Base-by-base conservation (phyloP, 2,329 filamentous ascomycete species). In the Fusarium hostae region DNA sequence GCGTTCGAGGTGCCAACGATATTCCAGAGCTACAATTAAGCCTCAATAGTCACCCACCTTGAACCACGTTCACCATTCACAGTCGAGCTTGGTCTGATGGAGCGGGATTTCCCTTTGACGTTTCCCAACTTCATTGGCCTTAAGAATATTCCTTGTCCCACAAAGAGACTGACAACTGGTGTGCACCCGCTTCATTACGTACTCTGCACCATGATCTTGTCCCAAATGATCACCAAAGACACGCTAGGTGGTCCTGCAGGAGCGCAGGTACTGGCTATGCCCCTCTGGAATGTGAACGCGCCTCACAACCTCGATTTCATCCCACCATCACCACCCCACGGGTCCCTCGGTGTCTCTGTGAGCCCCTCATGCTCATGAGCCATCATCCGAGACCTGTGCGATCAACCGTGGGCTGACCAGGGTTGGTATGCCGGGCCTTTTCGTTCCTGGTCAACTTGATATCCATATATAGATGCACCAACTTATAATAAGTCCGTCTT, bases 241-340 rank as follows among this genome's bases (percentile, higher is more conserved):
- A 67, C 70, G 61, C 65, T 68, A 68, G 57, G 32, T 40, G 64
- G 55, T 59, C 70, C 66, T 74, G 75, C 68, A 75, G 67, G 68
- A 69, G 65, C 51, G 62, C 68, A 69, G 54, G 58, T 57, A 66
- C 63, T 74, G 60, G 59, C 72, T 75, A 69, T 75, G 63, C 72
- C 73, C 20, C 70, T 75, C 74, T 76, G 74, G 74, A 77, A 77
- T 77, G 72, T 44, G 58, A 60, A 65, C 60, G 59, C 66, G 68
- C 68, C 75, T 71, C 65, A 22, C 47, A 70, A 66, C 57, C 71
- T 70, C 71, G 64, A 75, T 75, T 75, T 71, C 72, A 75, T 76
- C 73, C 75, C 75, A 75, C 72, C 71, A 62, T 67, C 68, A 59
- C 58, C 47, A 66, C 64, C 63, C 63, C 66, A 68, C 66, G 22